Evolutionary conservation across 345 rosid genomes (phyloP), one percentile per base, ranked within the genome.

Genomic region (Hibiscus mutabilis): DNA sequence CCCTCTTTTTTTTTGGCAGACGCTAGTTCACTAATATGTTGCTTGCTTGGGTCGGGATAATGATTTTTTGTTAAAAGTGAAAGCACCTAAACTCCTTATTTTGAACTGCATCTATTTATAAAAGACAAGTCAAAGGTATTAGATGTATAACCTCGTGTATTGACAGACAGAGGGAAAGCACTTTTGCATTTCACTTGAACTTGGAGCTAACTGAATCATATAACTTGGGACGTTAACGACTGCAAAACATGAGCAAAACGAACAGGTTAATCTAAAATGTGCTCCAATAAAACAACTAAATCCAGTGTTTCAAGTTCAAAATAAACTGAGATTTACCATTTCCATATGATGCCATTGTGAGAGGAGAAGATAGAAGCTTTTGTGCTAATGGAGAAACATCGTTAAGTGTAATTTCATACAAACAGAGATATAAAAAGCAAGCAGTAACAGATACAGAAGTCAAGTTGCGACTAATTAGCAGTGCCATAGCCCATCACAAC

Each of bases 281-380:
- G 31, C 1, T 57, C 12, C 40, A 55, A 60, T 33, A 27, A 66
- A 51, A 33, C 56, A 44, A 55, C 42, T n/a, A 21, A 21, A 67
- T 6, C 60, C 18, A 37, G 56, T 15, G 25, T 12, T 58, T 10
- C 44, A 15, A 51, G 10, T 10, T 12, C 55, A 47, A 56, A 1
- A 18, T 42, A 21, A 55, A 29, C 18, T 49, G 21, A 27, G 65
- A 46, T 24, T 63, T 91, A 90, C 98, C 98, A 22, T 92, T 89
- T 75, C 97, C 96, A 21, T 83, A 83, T 15, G 98, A 79, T 15
- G 95, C 97, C 97, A 94, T 85, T 2, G 98, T 88, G 63, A 94
- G 82, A 44, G 95, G 93, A 21, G 93, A 88, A n/a, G 93, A 82
- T 18, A 88, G 70, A 60, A 44, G 56, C 56, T 51, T 51, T n/a